Percentiles rank a stretch among this genome's conserved stretches.
phyloP scores from a whole-genome alignment of 768 basidiomycete species.

The Chiua virens region DNA sequence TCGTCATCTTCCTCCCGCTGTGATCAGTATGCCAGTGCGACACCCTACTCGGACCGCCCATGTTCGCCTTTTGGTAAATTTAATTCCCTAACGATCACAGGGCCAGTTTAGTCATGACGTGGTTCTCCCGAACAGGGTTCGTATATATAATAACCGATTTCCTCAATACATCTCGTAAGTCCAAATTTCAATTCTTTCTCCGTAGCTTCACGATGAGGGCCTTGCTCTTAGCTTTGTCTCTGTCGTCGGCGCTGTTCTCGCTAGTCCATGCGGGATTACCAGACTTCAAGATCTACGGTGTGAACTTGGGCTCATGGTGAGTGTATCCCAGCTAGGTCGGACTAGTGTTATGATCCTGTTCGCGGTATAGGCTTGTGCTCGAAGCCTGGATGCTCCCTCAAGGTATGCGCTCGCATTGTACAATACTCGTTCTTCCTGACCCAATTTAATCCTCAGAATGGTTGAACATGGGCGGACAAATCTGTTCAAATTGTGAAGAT shows the following conservation, averaged over 20 bases:
- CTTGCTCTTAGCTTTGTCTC: constrained; percentile 6
- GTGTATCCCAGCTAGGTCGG: constrained; percentile 6
- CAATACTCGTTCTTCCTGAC: not conserved
- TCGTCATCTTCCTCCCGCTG: not conserved
- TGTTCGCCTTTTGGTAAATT: not conserved
- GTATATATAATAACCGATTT: constrained; percentile 7
- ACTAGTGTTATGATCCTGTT: not conserved
- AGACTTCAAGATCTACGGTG: constrained; percentile 59
- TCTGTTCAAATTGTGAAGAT: constrained; percentile 54
- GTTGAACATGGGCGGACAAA: constrained; percentile 70
- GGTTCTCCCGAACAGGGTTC: not conserved
- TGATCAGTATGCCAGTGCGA: constrained; percentile 32
- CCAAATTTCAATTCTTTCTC: not conserved
- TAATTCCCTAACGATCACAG: constrained; percentile 3
- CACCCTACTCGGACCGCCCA: constrained; percentile 11
- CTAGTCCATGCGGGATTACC: constrained; percentile 21
- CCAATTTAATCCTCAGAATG: constrained; percentile 47
- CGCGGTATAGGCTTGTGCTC: constrained; percentile 58
- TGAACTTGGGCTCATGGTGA: constrained; percentile 69
- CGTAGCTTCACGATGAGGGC: constrained; percentile 18
- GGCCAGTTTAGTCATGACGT: not conserved
- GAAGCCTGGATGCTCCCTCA: constrained; percentile 84
- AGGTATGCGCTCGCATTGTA: constrained; percentile 36
- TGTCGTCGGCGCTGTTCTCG: constrained; percentile 17
- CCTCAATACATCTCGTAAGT: not conserved